Evolutionary conservation across 2,329 filamentous ascomycete species (phyloP).

Genomic region (Colletotrichum endophyticum): DNA sequence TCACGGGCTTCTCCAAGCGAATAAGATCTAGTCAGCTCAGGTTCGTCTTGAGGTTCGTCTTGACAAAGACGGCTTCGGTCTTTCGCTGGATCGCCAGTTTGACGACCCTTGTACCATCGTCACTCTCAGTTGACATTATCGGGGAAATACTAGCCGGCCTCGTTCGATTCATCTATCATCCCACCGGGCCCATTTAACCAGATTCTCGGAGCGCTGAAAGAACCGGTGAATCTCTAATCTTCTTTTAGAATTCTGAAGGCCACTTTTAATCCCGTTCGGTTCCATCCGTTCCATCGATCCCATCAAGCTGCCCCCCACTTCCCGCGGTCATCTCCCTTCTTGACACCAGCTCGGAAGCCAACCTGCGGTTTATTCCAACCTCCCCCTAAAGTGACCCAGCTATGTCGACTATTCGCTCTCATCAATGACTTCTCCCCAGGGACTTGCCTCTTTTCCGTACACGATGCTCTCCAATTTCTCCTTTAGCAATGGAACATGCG

Average conservation of each 20-base stretch:
- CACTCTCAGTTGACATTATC: background rate
- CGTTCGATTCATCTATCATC: background rate
- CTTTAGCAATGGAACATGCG: background rate
- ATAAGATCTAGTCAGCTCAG: background rate
- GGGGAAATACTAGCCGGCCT: background rate
- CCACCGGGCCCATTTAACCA: background rate
- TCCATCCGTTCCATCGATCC: background rate
- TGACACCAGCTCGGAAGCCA: background rate
- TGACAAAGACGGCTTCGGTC: background rate
- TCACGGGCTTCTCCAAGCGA: background rate
- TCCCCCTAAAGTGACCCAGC: background rate
- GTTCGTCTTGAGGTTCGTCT: rapidly evolving
- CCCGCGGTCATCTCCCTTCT: background rate
- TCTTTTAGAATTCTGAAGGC: background rate
- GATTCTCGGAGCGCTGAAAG: background rate
- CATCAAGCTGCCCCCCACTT: background rate
- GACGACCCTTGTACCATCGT: background rate
- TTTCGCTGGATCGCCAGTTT: background rate
- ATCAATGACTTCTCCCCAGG: background rate
- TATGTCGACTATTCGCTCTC: background rate
- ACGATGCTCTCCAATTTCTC: background rate
- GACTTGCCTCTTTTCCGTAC: background rate
- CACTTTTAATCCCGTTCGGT: background rate
- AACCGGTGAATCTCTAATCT: background rate
- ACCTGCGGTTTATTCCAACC: background rate